phyloP scores from a whole-genome alignment of 2,329 filamentous ascomycete genomes.

The Dactylellina parvicollis region DNA sequence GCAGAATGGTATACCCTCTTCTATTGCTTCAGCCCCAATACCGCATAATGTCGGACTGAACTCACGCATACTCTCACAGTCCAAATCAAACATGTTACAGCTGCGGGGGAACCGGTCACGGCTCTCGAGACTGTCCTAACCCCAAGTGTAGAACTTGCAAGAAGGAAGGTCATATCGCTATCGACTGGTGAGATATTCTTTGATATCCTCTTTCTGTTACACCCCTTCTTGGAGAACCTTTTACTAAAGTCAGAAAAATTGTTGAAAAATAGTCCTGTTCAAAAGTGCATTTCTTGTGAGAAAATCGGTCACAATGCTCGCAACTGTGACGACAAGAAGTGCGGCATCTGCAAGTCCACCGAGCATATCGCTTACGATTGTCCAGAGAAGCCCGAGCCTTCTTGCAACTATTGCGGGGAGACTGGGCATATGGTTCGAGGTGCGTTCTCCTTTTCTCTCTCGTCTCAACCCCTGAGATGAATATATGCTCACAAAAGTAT shows the following conservation, averaged over 20 bases:
- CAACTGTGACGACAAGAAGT: conserved; percentile 33
- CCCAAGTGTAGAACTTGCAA: conserved; percentile 43
- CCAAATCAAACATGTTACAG: conserved; percentile 30
- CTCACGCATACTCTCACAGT: conserved; percentile 3
- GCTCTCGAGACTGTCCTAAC: conserved; percentile 22
- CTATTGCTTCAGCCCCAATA: not conserved
- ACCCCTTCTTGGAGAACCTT: not conserved
- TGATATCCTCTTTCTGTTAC: not conserved
- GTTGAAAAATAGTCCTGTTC: conserved; percentile 35
- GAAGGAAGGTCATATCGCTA: conserved; percentile 63
- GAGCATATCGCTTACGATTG: conserved; percentile 66
- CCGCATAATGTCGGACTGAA: not conserved
- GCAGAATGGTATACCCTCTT: conserved; percentile 45
- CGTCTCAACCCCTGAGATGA: not conserved
- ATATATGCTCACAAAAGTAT: not conserved
- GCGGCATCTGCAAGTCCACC: conserved; percentile 14
- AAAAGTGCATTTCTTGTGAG: conserved; percentile 30
- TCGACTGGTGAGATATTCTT: conserved; percentile 45
- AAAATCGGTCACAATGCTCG: conserved; percentile 34
- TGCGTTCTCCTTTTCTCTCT: not conserved
- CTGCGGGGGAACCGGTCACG: conserved; percentile 29
- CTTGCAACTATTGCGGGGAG: conserved; percentile 69
- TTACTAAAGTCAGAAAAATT: too few species aligned
- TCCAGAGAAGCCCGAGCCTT: conserved; percentile 64
- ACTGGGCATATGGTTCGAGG: conserved; percentile 39